Base-by-base conservation (phyloP, 306 rosid genomes). In the Urtica urens region DNA sequence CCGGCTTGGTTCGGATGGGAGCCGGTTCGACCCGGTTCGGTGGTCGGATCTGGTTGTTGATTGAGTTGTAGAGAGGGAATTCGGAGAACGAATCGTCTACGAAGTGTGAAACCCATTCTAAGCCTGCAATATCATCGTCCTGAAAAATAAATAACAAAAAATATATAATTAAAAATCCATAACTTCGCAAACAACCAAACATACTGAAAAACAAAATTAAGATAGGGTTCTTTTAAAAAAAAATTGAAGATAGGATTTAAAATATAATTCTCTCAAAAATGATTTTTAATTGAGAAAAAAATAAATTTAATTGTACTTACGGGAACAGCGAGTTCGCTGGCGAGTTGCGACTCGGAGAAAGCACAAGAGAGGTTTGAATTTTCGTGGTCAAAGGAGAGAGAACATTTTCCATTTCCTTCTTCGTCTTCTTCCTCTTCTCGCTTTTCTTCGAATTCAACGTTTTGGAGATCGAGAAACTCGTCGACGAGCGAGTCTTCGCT, bases 91-190 rank as follows among this genome's bases (percentile, higher is more conserved):
- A 79, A 57, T 90, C 97, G 48, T 90, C 94, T n/a, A 81, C 97
- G 22, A 84, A 77, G 39, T 70, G 93, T 27, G 97, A 90, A 58
- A 90, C 87, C 97, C 97, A 90, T 62, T 90, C 97, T 0, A 90
- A 65, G 6, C 55, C 97, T 5, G 88, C 90, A 58, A 84, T 5
- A 46, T 80, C 82, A 77, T 78, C 95, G 50, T 62, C 73, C 97
- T 90, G 83, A 46, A 23, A 34, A 4, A 28, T 53, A 58, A 18
- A 27, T 23, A 5, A 21, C n/a, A 49, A 46, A 38, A 2, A 2
- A 26, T 5, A 2, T n/a, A n/a, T 24, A 38, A 23, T n/a, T 15
- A 21, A 17, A 52, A 40, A 39, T 34, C 7, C n/a, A 34, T 34
- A 5, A 5, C 15, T 23, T 18, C 30, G 21, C 21, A 8, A 23